phyloP scores from a whole-genome alignment of 306 rosid genomes.

The Quercus glauca region DNA sequence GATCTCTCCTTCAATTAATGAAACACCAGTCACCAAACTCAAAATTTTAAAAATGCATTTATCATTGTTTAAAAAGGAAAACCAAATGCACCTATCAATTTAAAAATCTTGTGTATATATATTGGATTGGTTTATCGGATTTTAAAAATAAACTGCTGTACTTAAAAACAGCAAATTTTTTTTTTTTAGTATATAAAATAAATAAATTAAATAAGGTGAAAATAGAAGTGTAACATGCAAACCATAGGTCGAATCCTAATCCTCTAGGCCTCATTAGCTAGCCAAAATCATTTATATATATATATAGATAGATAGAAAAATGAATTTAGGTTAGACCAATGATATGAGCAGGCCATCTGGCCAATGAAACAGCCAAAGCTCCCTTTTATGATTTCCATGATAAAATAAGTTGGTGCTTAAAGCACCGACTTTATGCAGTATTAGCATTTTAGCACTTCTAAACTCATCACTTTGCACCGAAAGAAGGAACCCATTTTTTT shows the following conservation, averaged over 20 bases:
- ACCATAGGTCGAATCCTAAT: not conserved
- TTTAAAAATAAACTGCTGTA: no score
- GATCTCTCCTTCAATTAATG: conserved; percentile 8
- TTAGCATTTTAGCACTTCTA: conserved; percentile 12
- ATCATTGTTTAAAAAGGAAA: not conserved
- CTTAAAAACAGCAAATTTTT: no score
- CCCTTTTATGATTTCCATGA: conserved; percentile 40
- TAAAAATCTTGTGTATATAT: not conserved
- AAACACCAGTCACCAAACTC: conserved; percentile 26
- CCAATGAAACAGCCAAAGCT: conserved; percentile 23
- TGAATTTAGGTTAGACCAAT: conserved; percentile 1
- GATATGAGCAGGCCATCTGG: conserved; percentile 29
- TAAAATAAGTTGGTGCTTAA: conserved; percentile 31
- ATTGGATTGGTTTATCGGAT: no score
- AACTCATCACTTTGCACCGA: conserved; percentile 34
- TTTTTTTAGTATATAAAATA: no score
- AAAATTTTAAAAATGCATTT: not conserved
- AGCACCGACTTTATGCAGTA: conserved; percentile 37
- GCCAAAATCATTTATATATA: conserved; percentile 6
- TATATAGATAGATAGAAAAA: no score
- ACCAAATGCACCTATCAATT: conserved; percentile 13
- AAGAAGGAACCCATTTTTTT: conserved; percentile 23
- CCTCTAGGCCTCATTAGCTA: conserved; percentile 29
- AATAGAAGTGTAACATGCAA: no score
- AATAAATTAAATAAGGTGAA: no score